Base-by-base conservation (phyloP, 441 rosid species). In the Erysimum cheiri region DNA sequence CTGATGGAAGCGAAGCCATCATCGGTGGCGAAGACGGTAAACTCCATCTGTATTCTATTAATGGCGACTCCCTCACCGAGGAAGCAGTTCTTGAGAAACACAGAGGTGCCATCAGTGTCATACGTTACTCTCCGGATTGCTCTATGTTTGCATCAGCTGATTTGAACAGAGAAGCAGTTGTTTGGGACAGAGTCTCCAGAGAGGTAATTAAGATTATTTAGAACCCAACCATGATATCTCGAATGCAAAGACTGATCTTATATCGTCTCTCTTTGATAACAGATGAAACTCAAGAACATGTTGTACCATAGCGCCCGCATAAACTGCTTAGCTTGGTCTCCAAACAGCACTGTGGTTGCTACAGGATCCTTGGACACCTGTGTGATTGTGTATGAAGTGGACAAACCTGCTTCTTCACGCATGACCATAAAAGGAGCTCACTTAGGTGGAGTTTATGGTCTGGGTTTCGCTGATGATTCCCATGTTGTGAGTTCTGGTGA, bases 241-340 rank as follows among this genome's bases (percentile, higher is more conserved):
- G 28, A 41, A 41, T 6, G 11, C 37, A 62, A 62, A 63, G 33
- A 62, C 31, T 56, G 37, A 43, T 60, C 24, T 56, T 31, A 39
- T 11, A 24, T 50, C 36, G 11, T 62, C 26, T n/a, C n/a, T 39
- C 24, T 67, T 40, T 60, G 60, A 14, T 19, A 47, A 70, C 86
- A 94, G 97, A 84, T 90, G 69, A 88, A 83, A 78, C 88, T 94
- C 3, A 94, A 92, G 88, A 94, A 88, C 83, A 90, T 92, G 98
- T 55, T 90, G 80, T 94, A 87, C 84, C 98, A 94, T 75, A 84
- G 86, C 48, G 96, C 98, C n/a, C 96, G 98, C 63, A 83, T 94
- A 72, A 94, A 91, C 86, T 94, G 98, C 79, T 81, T 94, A 53
- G 98, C 99, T 26, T 94, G 99, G 99, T 90, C 99, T 70, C 97